phyloP scores from a whole-genome alignment of 805 yeast genomes.

The Kluyveromyces siamensis region DNA sequence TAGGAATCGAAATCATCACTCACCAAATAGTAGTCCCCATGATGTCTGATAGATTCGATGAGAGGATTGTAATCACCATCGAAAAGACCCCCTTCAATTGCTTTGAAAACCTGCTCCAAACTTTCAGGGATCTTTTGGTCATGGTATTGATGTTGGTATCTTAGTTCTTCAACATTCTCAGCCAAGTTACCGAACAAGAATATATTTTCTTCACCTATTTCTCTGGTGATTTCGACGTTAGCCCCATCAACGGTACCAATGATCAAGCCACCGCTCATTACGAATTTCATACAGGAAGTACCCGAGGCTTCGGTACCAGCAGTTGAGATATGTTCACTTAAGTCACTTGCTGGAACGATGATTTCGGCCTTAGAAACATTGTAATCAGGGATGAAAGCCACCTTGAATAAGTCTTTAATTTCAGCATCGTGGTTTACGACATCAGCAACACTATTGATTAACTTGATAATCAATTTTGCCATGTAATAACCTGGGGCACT shows the following conservation, averaged over 20 bases:
- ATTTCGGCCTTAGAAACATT: constrained; percentile 92
- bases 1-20: constrained; percentile 85
- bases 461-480: constrained; percentile 84
- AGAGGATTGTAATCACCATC: constrained; percentile 53
- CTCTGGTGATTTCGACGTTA: constrained; percentile 88
- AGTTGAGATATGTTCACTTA: constrained; percentile 89
- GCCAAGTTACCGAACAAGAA: constrained; percentile 86
- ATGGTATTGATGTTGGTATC: constrained; percentile 64
- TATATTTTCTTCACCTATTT: constrained; percentile 87
- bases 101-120: constrained; percentile 52
- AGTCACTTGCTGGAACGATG: constrained; percentile 81
- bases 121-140: constrained; percentile 46
- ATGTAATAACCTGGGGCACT: constrained; percentile 97
- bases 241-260: constrained; percentile 97
- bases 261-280: constrained; percentile 85
- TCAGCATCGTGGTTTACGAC: constrained; percentile 74
- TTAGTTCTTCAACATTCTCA: constrained; percentile 79
- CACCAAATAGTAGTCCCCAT: constrained; percentile 82
- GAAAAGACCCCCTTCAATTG: constrained; percentile 61
- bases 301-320: constrained; percentile 98
- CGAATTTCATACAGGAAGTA: constrained; percentile 93
- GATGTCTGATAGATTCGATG: constrained; percentile 57
- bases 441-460: constrained; percentile 71
- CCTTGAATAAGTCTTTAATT: constrained; percentile 69
- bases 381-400: constrained; percentile 84